Conservation (phyloP, 179 eudicot genomes). For the Pouteria campechiana region DNA sequence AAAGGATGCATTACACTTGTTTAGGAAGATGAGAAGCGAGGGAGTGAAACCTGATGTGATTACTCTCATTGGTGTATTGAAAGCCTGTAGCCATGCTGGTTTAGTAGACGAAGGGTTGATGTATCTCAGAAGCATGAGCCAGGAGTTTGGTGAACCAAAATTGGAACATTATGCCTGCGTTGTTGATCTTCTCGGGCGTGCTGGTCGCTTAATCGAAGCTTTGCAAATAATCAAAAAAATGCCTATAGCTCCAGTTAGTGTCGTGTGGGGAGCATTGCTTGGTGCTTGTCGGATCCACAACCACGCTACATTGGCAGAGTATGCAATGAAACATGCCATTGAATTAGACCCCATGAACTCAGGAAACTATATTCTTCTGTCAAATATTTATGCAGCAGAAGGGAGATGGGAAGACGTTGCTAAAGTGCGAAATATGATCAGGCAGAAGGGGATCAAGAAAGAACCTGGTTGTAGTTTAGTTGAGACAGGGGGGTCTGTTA, state of each 20-base stretch:
- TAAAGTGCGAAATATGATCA: constrained; percentile 38
- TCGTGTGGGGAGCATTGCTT: constrained; percentile 75
- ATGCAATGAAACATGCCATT: constrained; percentile 49
- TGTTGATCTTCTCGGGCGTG: constrained; percentile 61
- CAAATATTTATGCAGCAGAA: constrained; percentile 37
- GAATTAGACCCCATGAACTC: constrained; percentile 64
- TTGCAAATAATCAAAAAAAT: constrained; percentile 35
- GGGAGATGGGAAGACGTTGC: constrained; percentile 56
- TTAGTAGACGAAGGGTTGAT: constrained; percentile 46
- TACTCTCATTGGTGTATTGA: constrained; percentile 51
- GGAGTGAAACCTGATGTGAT: constrained; percentile 49
- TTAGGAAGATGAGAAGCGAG: constrained; percentile 42
- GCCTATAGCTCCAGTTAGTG: constrained; percentile 55
- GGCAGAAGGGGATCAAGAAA: constrained; percentile 39
- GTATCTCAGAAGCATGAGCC: constrained; percentile 32
- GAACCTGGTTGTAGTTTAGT: constrained; percentile 69
- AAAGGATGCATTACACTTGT: constrained; percentile 29
- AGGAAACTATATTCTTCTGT: constrained; percentile 53
- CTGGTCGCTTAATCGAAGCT: constrained; percentile 51
- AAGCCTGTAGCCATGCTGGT: constrained; percentile 72
- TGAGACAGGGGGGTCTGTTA: no score
- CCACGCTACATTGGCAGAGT: constrained; percentile 52
- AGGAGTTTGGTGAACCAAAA: constrained; percentile 28
- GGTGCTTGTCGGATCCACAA: constrained; percentile 64
- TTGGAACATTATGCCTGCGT: constrained; percentile 65